Evolutionary conservation across 176 grass and related monocot species (phyloP).

Genomic region (Carex myosuroides): DNA sequence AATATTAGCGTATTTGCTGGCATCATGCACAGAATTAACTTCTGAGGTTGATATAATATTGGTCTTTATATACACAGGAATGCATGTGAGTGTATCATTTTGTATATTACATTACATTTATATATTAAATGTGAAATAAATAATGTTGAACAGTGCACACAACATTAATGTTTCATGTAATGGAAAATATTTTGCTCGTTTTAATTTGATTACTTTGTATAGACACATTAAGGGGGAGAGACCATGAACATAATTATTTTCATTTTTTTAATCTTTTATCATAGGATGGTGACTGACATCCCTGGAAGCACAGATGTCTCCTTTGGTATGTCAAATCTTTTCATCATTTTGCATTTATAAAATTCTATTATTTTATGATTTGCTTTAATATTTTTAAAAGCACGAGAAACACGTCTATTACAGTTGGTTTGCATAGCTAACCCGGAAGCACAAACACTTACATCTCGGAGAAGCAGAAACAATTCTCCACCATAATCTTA

Average conservation of each 20-base stretch:
- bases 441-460: no score
- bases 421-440: neutral
- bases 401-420: neutral
- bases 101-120: neutral
- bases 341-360: neutral
- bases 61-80: neutral
- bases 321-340: conserved; percentile 43
- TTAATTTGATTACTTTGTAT: neutral
- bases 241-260: neutral
- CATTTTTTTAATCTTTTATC: neutral
- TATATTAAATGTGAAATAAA: neutral
- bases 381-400: neutral
- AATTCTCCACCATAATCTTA: no score
- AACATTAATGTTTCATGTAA: neutral
- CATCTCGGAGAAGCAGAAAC: no score
- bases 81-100: neutral
- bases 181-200: neutral
- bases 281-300: conserved; percentile 78
- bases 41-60: neutral
- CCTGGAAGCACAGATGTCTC: conserved; percentile 47
- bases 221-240: neutral
- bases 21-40: neutral
- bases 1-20: neutral
- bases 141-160: neutral
- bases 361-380: neutral